Percentiles rank a stretch among this genome's conserved stretches.
Conservation (phyloP, 257 asterid genomes). For the Solanum neorickii region DNA sequence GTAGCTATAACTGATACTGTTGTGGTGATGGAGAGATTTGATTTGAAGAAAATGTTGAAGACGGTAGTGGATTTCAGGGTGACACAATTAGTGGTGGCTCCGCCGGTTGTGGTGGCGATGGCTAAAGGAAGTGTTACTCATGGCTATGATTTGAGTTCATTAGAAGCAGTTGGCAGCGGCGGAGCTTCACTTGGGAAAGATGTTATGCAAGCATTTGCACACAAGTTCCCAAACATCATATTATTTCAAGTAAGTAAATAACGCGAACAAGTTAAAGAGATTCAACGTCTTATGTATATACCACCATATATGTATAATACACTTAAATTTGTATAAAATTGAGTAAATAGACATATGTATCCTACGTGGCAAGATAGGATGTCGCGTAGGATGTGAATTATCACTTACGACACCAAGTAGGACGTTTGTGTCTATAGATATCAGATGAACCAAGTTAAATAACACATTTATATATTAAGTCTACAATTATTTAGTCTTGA, state of each 20-base stretch:
- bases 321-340: neutral
- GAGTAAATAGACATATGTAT: too few relatives aligned
- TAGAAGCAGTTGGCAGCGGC: conserved; percentile 32
- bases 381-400: neutral
- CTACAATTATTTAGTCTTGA: neutral
- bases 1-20: conserved; percentile 37
- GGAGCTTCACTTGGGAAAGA: conserved; percentile 42
- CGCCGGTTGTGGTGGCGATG: conserved; percentile 46
- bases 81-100: conserved; percentile 36
- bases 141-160: conserved; percentile 31
- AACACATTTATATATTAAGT: too few relatives aligned
- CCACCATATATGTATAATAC: neutral
- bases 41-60: conserved; percentile 32
- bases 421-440: neutral
- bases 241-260: conserved; percentile 32
- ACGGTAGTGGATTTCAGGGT: conserved; percentile 34
- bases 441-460: neutral
- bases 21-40: conserved; percentile 40
- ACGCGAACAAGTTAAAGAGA: neutral
- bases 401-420: neutral
- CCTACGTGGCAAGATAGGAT: neutral
- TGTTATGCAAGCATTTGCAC: conserved; percentile 16
- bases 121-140: conserved; percentile 18
- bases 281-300: neutral
- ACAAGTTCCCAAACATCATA: conserved; percentile 18